A percentile compares a stretch with the other conserved stretches of the same genome.
phyloP scores from a whole-genome alignment of 2,329 filamentous ascomycete species.

The Didymosphaeria variabile region DNA sequence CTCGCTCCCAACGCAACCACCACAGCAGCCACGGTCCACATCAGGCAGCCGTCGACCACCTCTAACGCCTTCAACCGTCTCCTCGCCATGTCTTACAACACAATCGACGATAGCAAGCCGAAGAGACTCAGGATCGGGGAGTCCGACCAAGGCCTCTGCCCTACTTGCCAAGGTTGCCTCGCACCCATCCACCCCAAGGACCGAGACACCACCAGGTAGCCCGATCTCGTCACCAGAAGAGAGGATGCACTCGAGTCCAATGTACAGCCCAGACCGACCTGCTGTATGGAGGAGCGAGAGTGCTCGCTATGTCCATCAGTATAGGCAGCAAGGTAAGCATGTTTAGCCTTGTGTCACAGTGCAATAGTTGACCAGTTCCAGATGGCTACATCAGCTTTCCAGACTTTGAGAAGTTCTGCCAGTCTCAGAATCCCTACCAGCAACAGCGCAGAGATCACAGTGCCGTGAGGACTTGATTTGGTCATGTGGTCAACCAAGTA shows the following conservation, averaged over 20 bases:
- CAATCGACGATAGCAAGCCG: slow-evolving; percentile 51
- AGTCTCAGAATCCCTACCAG: slow-evolving; percentile 41
- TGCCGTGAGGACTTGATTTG: slow-evolving; percentile 45
- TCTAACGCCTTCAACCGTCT: slow-evolving; percentile 57
- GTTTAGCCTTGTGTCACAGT: not conserved
- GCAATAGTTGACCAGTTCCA: slow-evolving; percentile 28
- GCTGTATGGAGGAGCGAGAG: slow-evolving; percentile 48
- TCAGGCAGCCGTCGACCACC: slow-evolving; percentile 53
- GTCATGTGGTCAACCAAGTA: slow-evolving; percentile 14
- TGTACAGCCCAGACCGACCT: slow-evolving; percentile 42
- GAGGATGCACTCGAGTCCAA: slow-evolving; percentile 38
- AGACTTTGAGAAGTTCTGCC: slow-evolving; percentile 73
- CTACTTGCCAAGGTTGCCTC: slow-evolving; percentile 56
- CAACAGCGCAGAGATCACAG: slow-evolving; percentile 38
- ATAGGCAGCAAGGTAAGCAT: slow-evolving; percentile 49
- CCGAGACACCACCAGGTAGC: slow-evolving; percentile 44
- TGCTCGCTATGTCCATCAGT: slow-evolving; percentile 48
- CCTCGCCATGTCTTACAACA: slow-evolving; percentile 55
- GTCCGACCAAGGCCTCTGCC: slow-evolving; percentile 52
- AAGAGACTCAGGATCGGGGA: slow-evolving; percentile 53
- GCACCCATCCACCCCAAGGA: slow-evolving; percentile 50
- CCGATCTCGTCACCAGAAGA: slow-evolving; percentile 41
- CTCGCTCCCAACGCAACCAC: slow-evolving; percentile 48
- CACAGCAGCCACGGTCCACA: slow-evolving; percentile 36
- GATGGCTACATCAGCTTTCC: slow-evolving; percentile 77